Evolutionary conservation across 164 flowering plant genomes (phyloP).

Genomic region (Amborella trichopoda): DNA sequence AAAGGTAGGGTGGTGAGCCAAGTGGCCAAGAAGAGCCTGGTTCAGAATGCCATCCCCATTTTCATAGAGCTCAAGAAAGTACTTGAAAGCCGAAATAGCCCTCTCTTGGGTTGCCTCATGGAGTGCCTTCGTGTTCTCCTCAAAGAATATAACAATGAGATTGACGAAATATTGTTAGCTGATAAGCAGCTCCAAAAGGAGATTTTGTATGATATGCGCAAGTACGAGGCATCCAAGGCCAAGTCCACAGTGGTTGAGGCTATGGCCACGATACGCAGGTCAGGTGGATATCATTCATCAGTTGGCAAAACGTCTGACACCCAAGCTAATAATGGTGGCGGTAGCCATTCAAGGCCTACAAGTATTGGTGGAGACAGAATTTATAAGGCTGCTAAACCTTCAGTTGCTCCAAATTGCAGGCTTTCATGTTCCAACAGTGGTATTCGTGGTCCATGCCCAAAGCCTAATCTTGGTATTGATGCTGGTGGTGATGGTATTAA

Average conservation of each 20-base stretch:
- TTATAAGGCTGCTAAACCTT: not conserved
- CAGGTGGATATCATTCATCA: conserved; percentile 21
- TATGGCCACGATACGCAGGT: conserved; percentile 25
- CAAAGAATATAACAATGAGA: conserved; percentile 90
- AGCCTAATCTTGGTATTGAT: too few species aligned
- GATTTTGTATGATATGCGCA: conserved; percentile 88
- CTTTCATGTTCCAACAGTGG: too few species aligned
- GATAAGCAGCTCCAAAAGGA: conserved; percentile 93
- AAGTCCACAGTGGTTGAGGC: conserved; percentile 39
- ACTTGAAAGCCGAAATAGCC: conserved; percentile 81
- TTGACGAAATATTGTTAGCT: conserved; percentile 80
- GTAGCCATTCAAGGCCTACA: too few species aligned
- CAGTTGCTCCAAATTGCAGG: not conserved
- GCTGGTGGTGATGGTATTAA: too few species aligned
- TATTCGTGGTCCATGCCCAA: too few species aligned
- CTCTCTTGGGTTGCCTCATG: conserved; percentile 88
- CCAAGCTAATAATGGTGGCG: too few species aligned
- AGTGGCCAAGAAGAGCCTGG: conserved; percentile 67
- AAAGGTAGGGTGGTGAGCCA: conserved; percentile 70
- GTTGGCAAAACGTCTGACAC: conserved; percentile 1
- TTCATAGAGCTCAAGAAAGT: conserved; percentile 86
- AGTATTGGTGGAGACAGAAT: too few species aligned
- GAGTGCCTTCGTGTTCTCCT: conserved; percentile 85
- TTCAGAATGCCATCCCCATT: conserved; percentile 88
- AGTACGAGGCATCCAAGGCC: conserved; percentile 59